Evolutionary conservation across 2,329 filamentous ascomycete species (phyloP), one percentile per base, ranked within the genome.

Genomic region (Pseudopyrenochaeta lycopersici): DNA sequence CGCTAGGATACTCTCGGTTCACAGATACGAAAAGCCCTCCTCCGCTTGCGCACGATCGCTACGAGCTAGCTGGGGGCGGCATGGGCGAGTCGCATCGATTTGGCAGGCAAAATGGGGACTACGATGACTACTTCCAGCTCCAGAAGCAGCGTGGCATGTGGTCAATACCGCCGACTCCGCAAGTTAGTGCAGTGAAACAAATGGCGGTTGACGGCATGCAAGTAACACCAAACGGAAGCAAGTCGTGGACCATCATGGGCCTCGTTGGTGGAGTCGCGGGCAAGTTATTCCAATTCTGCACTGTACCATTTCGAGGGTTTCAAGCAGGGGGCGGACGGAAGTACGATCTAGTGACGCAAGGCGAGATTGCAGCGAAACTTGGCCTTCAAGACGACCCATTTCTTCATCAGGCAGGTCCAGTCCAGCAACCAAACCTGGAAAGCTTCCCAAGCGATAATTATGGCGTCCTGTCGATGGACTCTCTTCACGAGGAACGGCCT

Each of bases 201-300:
- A 35, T 53, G 20, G 54, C 53, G 15, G 48, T 47, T 11, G 54
- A 55, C 18, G 52, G 40, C 30, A 42, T 56, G 33, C 49, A 64
- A n/a, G 46, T 58, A 31, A 64, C 64, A 18, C 60, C 67, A 7
- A 67, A 54, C 29, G 63, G 49, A 2, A 54, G 58, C 40, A 73
- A 66, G 38, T 53, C 68, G 2, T 74, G 65, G 71, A 71, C 30
- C 54, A 64, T 89, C 4, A 78, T 91, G 29, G 84, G 78, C 35
- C 82, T 89, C 0, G 82, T 91, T 7, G 87, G 87, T 1, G 86
- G 82, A 23, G 85, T 90, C 3, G 85, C 90, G 1, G 90, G 91
- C 15, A 94, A 89, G 67, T 87, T 96, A 0, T 92, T 91, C 84
- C 85, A 92, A 63, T 95, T 97, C 66, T 97, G 93, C 78, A 78